Base-by-base conservation (phyloP, 306 rosid genomes). In the Malus asiatica region DNA sequence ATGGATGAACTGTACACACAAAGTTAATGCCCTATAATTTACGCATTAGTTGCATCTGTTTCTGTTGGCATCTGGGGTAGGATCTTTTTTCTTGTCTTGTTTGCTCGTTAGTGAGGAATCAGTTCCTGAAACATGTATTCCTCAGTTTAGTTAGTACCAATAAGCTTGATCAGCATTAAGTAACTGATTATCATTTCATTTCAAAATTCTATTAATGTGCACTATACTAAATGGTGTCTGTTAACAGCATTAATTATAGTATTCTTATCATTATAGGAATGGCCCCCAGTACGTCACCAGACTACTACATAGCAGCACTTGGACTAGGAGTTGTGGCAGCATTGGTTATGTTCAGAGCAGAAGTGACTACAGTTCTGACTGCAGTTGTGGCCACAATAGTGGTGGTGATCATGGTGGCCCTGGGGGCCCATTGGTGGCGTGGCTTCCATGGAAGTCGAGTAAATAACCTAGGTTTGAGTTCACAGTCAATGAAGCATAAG, bases 241-340 rank as follows among this genome's bases (percentile, higher is more conserved):
- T 81, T 79, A 82, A 78, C 76, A 72, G 75, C 83, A 79, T 76
- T 65, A 76, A 64, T 79, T 44, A 12, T 84, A 88, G 88, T 85
- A 84, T 89, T 81, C 87, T 82, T 83, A 88, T 90, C 84, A 86
- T 87, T 89, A 78, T 92, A 94, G 98, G 97, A 87, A 86, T 79
- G 73, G 84, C 87, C 85, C 93, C 87, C 86, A 86, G 81, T 81
- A 72, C 89, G 86, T 77, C 88, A 72, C 86, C 94, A 87, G 80
- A 92, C 86, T 79, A 90, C 79, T 82, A 89, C 84, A 81, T 88
- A 81, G 87, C 88, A 83, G 93, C 90, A 83, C 87, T 84, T 79
- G 87, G 88, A 84, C 89, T 87, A 69, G 96, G 96, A 86, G 82
- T 88, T 84, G 84, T 84, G 83, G 93, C 97, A 78, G 94, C 88